phyloP scores from a whole-genome alignment of 1,284 basidiomycete species.

The Malassezia furfur region DNA sequence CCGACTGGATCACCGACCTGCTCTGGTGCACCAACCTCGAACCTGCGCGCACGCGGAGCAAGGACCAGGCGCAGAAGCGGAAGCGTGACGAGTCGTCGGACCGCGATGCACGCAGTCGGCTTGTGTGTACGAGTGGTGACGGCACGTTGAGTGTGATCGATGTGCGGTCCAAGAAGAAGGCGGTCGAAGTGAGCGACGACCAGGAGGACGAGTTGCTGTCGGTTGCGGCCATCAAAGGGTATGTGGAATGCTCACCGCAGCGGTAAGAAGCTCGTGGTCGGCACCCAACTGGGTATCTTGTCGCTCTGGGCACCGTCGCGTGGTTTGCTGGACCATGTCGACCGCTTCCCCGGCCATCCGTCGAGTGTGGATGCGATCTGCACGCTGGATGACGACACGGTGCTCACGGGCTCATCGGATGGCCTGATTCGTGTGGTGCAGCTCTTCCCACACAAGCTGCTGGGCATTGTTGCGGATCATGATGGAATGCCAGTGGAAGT shows the following conservation, averaged over 20 bases:
- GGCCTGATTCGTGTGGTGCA: constrained; percentile 81
- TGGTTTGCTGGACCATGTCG: constrained; percentile 86
- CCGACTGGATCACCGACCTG: constrained; percentile 90
- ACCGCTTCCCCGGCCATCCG: constrained; percentile 73
- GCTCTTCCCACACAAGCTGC: constrained; percentile 75
- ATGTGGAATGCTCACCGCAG: constrained; percentile 50
- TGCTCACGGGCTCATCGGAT: constrained; percentile 86
- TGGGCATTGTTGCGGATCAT: constrained; percentile 82
- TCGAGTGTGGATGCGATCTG: constrained; percentile 60
- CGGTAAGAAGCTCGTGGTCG: constrained; percentile 70
- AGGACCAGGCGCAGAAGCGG: constrained; percentile 12
- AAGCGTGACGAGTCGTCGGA: constrained; percentile 17
- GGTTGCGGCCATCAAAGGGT: constrained; percentile 71
- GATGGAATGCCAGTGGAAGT: constrained; percentile 75
- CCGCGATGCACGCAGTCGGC: constrained; percentile 18
- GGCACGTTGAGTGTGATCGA: constrained; percentile 84
- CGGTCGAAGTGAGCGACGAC: constrained; percentile 72
- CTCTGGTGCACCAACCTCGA: constrained; percentile 54
- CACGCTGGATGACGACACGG: constrained; percentile 57
- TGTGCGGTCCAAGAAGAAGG: constrained; percentile 49
- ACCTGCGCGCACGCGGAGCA: constrained; percentile 15
- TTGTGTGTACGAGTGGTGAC: constrained; percentile 59
- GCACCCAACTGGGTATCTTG: constrained; percentile 81
- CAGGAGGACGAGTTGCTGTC: constrained; percentile 90
- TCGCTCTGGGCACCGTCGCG: constrained; percentile 76